Percentiles rank a stretch among this genome's conserved stretches.
phyloP scores from a whole-genome alignment of 2,329 filamentous ascomycete species.

The Aureobasidium pullulans region DNA sequence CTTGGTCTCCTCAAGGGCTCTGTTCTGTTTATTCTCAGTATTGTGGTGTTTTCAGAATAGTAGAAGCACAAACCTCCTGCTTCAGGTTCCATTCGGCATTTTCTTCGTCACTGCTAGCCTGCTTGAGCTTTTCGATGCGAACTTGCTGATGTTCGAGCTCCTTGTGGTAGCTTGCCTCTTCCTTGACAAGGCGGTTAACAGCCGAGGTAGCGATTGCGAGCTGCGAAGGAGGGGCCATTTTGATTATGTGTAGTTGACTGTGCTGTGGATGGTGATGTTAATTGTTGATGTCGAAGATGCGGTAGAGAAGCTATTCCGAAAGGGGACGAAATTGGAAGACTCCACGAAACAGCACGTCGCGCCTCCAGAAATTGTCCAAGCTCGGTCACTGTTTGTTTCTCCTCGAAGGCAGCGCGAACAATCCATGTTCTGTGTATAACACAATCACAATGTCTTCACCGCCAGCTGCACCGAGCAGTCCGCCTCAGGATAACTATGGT shows the following conservation, averaged over 20 bases:
- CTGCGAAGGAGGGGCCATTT: conserved; percentile 69
- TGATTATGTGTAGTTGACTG: background rate
- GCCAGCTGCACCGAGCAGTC: conserved; percentile 47
- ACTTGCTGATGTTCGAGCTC: conserved; percentile 70
- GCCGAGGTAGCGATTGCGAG: conserved; percentile 74
- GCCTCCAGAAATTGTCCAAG: background rate
- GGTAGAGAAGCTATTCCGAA: background rate
- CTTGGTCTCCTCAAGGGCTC: conserved; percentile 80
- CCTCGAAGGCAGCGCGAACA: background rate
- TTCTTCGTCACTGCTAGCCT: conserved; percentile 47
- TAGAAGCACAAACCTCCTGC: conserved; percentile 63
- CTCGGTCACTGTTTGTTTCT: conserved; percentile 4
- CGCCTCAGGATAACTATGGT: conserved; percentile 27
- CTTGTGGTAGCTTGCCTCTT: conserved; percentile 83
- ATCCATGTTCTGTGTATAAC: background rate
- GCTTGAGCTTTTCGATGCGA: conserved; percentile 61
- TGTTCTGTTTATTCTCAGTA: conserved; percentile 47
- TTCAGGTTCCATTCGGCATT: conserved; percentile 74
- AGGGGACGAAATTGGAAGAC: background rate
- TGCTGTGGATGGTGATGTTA: background rate
- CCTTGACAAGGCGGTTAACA: conserved; percentile 79
- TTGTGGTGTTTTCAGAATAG: background rate
- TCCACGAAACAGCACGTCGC: conserved; percentile 2
- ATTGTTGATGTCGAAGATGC: conserved; percentile 7
- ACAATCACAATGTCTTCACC: conserved; percentile 52